Base-by-base conservation (phyloP, 345 rosid species). In the Durio zibethinus region DNA sequence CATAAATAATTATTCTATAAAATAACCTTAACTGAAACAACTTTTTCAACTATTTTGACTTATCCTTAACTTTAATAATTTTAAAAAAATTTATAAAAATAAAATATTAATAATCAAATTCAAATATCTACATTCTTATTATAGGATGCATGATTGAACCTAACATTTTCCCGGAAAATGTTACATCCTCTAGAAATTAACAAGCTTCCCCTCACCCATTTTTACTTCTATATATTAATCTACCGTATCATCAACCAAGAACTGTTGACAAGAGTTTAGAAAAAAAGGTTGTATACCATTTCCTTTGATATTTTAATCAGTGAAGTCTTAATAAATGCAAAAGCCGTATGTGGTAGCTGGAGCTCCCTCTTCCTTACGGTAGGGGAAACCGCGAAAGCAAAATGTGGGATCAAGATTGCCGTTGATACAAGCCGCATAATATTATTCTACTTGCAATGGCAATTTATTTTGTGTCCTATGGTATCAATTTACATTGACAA, bases 281-380 rank as follows among this genome's bases (percentile, higher is more conserved):
- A n/a, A n/a, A n/a, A n/a, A n/a, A n/a, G n/a, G n/a, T n/a, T n/a
- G n/a, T n/a, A 60, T 31, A 31, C 38, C n/a, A 27, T 60, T 27
- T 31, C 20, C 20, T 4, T 60, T 60, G 65, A 60, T 29, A 14
- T 60, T 29, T 29, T 60, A 60, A 60, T 60, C 10, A 4, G 20
- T 60, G 67, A 42, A 62, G 67, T 16, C 42, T 3, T n/a, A 31
- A 6, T 10, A 14, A 61, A 31, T 31, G 40, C n/a, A 33, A 20
- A 63, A 35, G 5, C 10, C 7, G 2, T 35, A 1, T 63, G 69
- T 63, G 69, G 69, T 63, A 4, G 25, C 70, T 6, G 47, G 53
- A 42, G 52, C n/a, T 43, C 72, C 72, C 72, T 67, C 72, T 42
- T 23, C 53, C 72, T 42, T 67, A 42, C 52, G 72, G 53, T 21